phyloP scores from a whole-genome alignment of 2,329 filamentous ascomycete genomes.

The Cladosporium austrohemisphaericum region DNA sequence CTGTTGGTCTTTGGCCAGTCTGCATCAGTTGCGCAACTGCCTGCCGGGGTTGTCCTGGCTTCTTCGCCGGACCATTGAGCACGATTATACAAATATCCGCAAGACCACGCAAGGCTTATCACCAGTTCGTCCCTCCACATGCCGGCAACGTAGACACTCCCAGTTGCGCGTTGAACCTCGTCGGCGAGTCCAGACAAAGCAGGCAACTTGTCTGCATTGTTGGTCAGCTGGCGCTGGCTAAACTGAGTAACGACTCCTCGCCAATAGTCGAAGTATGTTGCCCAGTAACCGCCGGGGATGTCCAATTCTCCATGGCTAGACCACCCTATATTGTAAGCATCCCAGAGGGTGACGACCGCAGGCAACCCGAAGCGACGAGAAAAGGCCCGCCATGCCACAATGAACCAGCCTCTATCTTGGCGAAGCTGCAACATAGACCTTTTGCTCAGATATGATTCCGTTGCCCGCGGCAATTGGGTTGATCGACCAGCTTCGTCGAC shows the following conservation, averaged over 20 bases:
- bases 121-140: conserved; percentile 1
- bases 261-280: not conserved
- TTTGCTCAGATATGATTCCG: not conserved
- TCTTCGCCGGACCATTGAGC: not conserved
- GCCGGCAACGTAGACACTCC: not conserved
- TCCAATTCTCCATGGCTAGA: not conserved
- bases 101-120: not conserved
- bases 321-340: not conserved
- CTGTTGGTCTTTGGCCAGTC: not conserved
- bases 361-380: not conserved
- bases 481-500: conserved; percentile 3
- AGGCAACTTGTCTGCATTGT: not conserved
- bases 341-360: not conserved
- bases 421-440: not conserved
- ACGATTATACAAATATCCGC: not conserved
- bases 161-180: not conserved
- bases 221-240: conserved; percentile 1
- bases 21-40: not conserved
- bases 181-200: not conserved
- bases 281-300: conserved; percentile 2
- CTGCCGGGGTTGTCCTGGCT: not conserved
- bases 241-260: not conserved
- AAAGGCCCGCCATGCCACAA: not conserved
- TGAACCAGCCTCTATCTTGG: not conserved
- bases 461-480: not conserved